Base-by-base conservation (phyloP, 1,284 basidiomycete species). In the Sphaerobolus stellatus region DNA sequence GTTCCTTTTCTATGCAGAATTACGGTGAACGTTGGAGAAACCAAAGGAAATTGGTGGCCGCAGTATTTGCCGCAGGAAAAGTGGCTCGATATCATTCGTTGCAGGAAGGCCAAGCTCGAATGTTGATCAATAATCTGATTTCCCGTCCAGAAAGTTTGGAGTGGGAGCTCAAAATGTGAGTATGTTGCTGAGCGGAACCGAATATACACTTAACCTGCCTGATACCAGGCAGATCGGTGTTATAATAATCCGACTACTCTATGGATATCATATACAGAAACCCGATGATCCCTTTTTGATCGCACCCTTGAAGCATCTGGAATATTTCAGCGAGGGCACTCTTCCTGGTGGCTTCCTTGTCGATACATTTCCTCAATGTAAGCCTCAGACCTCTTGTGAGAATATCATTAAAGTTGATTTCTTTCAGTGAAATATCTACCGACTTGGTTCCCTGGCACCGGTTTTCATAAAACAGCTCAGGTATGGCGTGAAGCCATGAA, bases 371-470 rank as follows among this genome's bases (percentile, higher is more conserved):
- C 36, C 36, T 7, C 36, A 38, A 38, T 7, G 36, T 38, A 22
- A 16, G 36, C 7, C n/a, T 16, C 36, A 38, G 3, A 5, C 5
- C 22, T 11, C 7, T 38, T n/a, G n/a, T n/a, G n/a, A 16, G 7
- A 3, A n/a, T 3, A 4, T 38, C 7, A 5, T 38, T 38, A 16
- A 38, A 38, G 7, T 22, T 38, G n/a, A 7, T 7, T 38, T 3
- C n/a, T 38, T 7, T 38, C 7, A 38, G 36, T 38, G 22, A 38
- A 38, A 7, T 52, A 62, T 41, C 30, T 66, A 7, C 64, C 61
- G 18, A 18, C 36, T 0, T 62, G 61, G 61, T 43, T 61, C 20
- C 61, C 61, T 14, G 58, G 59, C 22, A 50, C 56, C 8, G 47
- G 49, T 13, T 62, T 57, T 50, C 28, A 56, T 31, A 31, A 48